Base-by-base conservation (phyloP, 371 early-diverging fungal genomes). In the Mucor velutinosus region DNA sequence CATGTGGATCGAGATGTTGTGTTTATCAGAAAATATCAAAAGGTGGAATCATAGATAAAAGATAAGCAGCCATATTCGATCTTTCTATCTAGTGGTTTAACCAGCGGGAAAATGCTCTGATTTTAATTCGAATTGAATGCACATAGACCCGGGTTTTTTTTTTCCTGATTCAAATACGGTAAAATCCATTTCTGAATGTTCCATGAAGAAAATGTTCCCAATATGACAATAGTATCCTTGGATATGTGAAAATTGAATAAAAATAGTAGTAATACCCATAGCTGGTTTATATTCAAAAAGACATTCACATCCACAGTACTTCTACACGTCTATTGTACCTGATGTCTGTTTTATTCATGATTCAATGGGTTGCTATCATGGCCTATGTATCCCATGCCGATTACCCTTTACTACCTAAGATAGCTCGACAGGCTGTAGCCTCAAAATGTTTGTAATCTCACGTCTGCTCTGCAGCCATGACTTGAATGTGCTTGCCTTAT, bases 381-480 rank as follows among this genome's bases (percentile, higher is more conserved):
- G 2, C 21, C 23, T 23, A n/a, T 49, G 11, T 19, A 49, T 10
- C 17, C 41, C 1, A 49, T 49, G 41, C 41, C 17, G 49, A 49
- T 49, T 49, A 49, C 7, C 49, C 19, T 49, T 49, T 4, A 47
- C n/a, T 41, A 47, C 33, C 30, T 68, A 73, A 25, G 70, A 63
- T 32, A 73, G 60, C 19, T 73, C 73, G n/a, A 73, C 33, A 19
- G 58, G 17, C 23, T 70, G 58, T 30, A 73, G 39, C 32, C 37
- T 73, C 12, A 73, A 55, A 19, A 73, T 73, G 37, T 73, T 73
- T 0, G 73, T 73, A 47, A 70, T 73, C 35, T 73, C 73, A 29
- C 73, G 49, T 53, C 73, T 68, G 23, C 67, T 62, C 3, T 51
- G 37, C 7, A 83, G 39, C 82, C 84, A 83, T 1, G 53, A 19